Conservation (phyloP, 2,329 filamentous ascomycete species). For the Neurospora sp. region DNA sequence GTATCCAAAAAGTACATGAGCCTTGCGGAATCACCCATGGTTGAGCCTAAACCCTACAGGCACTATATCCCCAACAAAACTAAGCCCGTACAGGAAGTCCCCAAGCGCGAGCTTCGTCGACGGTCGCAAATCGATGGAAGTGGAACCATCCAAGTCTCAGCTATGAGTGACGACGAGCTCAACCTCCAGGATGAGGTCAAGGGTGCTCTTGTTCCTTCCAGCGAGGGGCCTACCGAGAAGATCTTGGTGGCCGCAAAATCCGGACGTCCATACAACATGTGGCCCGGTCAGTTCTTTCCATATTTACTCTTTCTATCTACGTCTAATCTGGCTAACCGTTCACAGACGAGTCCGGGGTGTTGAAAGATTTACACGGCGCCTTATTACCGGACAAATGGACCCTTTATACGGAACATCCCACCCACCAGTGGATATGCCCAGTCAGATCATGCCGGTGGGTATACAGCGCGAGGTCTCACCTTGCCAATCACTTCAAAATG, state of each 20-base stretch:
- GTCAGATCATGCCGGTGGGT: conserved; percentile 12
- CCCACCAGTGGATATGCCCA: conserved; percentile 14
- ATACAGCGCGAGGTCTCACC: not conserved
- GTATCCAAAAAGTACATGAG: conserved; percentile 7
- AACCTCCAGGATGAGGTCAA: not conserved
- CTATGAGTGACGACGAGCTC: not conserved
- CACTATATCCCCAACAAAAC: not conserved
- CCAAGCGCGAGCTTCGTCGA: not conserved
- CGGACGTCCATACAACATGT: conserved; percentile 11
- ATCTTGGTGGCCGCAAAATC: conserved; percentile 6
- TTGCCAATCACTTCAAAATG: conserved; percentile 12
- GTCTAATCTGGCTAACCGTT: not conserved
- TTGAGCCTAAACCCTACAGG: not conserved
- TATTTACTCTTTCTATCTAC: not conserved
- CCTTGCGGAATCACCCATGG: conserved; percentile 6
- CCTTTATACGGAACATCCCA: conserved; percentile 3
- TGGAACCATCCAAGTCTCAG: not conserved
- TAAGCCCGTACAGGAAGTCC: not conserved
- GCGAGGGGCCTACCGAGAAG: not conserved
- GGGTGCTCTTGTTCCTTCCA: not conserved
- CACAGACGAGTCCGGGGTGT: not conserved
- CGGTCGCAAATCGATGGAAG: not conserved
- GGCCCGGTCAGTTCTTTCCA: conserved; percentile 4
- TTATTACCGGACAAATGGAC: conserved; percentile 12
- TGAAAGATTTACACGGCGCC: not conserved